Evolutionary conservation across 1,284 basidiomycete genomes (phyloP), one percentile per base, ranked within the genome.

Genomic region (Cryptococcus sp.): DNA sequence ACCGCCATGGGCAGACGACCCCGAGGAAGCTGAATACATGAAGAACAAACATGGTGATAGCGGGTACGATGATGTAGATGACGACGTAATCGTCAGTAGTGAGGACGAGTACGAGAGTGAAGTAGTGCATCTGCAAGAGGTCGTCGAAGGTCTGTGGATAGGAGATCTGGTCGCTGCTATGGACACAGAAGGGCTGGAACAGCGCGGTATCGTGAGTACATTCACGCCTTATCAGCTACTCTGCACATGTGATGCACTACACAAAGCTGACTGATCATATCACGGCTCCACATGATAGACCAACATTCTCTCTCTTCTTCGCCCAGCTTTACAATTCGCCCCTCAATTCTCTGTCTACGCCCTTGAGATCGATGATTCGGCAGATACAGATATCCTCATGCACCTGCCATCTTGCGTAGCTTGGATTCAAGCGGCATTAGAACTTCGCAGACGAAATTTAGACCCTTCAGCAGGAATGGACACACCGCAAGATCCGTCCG

Each of bases 401-500:
- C 88, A 92, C 70, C 82, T 94, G 54, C 80, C 90, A 2, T 84
- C 86, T 1, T 85, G 87, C 1, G 88, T 91, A 52, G 84, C 87
- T 0, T 91, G 91, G 79, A 91, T 94, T 54, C 82, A 88, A 62
- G 82, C 83, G 15, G 88, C 91, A 62, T 78, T 92, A 2, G 83
- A 61, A 5, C 54, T 62, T 6, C 60, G 59, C 2, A 50, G 57
- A 38, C 34, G 52, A 6, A 19, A 43, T 15, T 39, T 44, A n/a
- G 53, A 54, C 20, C 40, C 58, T 10, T 41, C 43, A 7, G 38
- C 49, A 15, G 52, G 20, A 29, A 29, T 39, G 11, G 17, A 46
- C 15, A n/a, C 49, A 29, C 40, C 41, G 5, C 17, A 19, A 6
- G 25, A 41, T 5, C 48, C 7, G 13, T 50, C 51, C 19, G 29